These are phyloP conservation scores for Stephanodiscus triporus DNA, from an alignment of 108 stramenopile species.

Conservation along the genomic window DNA sequence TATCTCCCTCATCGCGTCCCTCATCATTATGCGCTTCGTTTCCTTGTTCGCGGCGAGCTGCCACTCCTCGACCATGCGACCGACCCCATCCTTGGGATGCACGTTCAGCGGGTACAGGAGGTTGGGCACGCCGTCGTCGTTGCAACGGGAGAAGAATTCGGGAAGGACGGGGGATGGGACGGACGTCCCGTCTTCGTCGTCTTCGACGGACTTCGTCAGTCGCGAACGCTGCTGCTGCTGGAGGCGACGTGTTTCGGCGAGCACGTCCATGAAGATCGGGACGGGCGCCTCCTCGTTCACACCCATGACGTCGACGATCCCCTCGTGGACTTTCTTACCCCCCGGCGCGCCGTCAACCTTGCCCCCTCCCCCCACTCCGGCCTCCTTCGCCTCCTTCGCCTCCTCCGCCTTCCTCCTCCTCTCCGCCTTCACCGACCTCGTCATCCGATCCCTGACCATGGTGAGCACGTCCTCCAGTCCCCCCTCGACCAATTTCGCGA, in stretches of 20 bases:
- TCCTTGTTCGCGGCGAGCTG: constrained; percentile 68
- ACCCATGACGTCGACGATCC: constrained; percentile 20
- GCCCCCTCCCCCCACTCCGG: background rate
- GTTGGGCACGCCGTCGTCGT: constrained; percentile 61
- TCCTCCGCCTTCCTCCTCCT: constrained; percentile 9
- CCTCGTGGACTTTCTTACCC: background rate
- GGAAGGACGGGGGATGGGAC: background rate
- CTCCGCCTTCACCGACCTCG: constrained; percentile 10
- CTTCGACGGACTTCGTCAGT: background rate
- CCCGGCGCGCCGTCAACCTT: background rate
- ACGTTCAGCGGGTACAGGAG: constrained; percentile 66
- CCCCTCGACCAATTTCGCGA: constrained; percentile 64
- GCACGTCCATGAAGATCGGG: constrained; percentile 82
- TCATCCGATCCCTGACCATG: constrained; percentile 39
- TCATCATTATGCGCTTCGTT: constrained; percentile 78
- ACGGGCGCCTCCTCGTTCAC: constrained; percentile 38
- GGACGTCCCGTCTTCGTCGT: background rate
- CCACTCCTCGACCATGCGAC: constrained; percentile 90
- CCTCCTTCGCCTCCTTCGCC: background rate
- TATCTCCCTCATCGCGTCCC: constrained; percentile 57
- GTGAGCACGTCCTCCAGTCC: constrained; percentile 68
- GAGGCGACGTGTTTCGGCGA: constrained; percentile 15
- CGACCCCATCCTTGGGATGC: constrained; percentile 60
- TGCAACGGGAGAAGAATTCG: constrained; percentile 31
- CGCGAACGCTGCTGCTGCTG: background rate